Percentiles rank a stretch among this genome's conserved stretches.
Conservation (phyloP, 2,329 filamentous ascomycete genomes). For the Zasmidium citrigriseum region DNA sequence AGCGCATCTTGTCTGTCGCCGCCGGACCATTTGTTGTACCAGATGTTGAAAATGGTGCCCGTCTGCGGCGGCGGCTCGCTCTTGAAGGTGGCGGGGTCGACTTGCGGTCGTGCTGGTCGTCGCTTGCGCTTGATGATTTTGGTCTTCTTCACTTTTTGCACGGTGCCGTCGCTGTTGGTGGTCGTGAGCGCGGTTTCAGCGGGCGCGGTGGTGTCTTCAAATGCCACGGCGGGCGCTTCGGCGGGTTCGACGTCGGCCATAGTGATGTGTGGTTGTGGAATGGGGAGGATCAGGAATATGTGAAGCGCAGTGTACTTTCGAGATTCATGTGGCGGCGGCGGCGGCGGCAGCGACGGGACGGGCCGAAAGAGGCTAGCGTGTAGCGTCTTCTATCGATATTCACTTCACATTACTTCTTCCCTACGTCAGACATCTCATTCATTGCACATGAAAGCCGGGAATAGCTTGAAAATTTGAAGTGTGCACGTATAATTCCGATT, state of each 20-base stretch:
- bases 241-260: slow-evolving; percentile 6
- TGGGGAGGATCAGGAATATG: too few relatives aligned
- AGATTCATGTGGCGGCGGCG: too few relatives aligned
- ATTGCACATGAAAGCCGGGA: too few relatives aligned
- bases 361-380: too few relatives aligned
- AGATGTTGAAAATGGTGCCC: slow-evolving; percentile 95
- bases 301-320: too few relatives aligned
- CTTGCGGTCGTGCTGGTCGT: slow-evolving; percentile 84
- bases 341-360: too few relatives aligned
- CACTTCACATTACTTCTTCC: too few relatives aligned
- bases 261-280: too few relatives aligned
- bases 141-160: slow-evolving; percentile 69
- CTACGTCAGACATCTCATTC: too few relatives aligned
- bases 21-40: slow-evolving; percentile 98
- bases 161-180: slow-evolving; percentile 32
- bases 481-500: too few relatives aligned
- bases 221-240: slow-evolving; percentile 4
- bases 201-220: slow-evolving; percentile 28
- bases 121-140: slow-evolving; percentile 91
- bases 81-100: slow-evolving; percentile 80
- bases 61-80: slow-evolving; percentile 88
- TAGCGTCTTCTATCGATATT: too few relatives aligned
- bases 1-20: slow-evolving; percentile 94
- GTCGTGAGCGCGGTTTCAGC: slow-evolving; percentile 23
- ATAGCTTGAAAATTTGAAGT: too few relatives aligned